phyloP scores from a whole-genome alignment of 164 flowering plant genomes.

The Nymphaea colorata region DNA sequence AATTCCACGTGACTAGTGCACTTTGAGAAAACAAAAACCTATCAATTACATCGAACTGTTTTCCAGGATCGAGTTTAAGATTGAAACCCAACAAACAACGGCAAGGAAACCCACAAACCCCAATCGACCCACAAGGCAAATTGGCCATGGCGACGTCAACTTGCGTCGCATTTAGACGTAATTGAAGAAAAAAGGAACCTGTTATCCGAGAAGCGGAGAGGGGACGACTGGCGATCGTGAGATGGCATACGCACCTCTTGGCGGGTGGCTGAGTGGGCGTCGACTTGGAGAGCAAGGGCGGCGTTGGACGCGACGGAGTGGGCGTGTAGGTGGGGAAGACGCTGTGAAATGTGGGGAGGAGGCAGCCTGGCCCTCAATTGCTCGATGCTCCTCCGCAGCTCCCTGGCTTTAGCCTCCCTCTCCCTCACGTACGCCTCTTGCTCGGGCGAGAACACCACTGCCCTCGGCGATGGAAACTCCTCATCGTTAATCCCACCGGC shows the following conservation, averaged over 20 bases:
- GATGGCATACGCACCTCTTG: conserved; percentile 34
- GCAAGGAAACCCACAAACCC: too few relatives aligned
- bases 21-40: too few relatives aligned
- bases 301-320: conserved; percentile 87
- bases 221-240: too few relatives aligned
- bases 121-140: too few relatives aligned
- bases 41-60: too few relatives aligned
- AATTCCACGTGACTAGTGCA: too few relatives aligned
- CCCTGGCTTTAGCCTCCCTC: conserved; percentile 40
- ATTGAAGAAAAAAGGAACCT: too few relatives aligned
- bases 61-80: too few relatives aligned
- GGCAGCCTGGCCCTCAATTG: conserved; percentile 80
- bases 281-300: conserved; percentile 68
- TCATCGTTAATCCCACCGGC: conserved; percentile 17
- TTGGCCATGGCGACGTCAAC: too few relatives aligned
- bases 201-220: too few relatives aligned
- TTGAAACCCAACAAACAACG: too few relatives aligned
- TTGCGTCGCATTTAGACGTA: too few relatives aligned
- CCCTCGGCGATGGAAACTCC: conserved; percentile 14
- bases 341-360: conserved; percentile 77
- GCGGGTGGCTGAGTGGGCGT: conserved; percentile 72
- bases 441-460: conserved; percentile 45
- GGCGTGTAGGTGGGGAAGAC: conserved; percentile 91
- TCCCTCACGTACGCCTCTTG: conserved; percentile 48
- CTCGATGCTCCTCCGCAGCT: conserved; percentile 64